Evolutionary conservation across 495 filamentous ascomycete species (phyloP).

Genomic region (Opeltia flavorubescens): DNA sequence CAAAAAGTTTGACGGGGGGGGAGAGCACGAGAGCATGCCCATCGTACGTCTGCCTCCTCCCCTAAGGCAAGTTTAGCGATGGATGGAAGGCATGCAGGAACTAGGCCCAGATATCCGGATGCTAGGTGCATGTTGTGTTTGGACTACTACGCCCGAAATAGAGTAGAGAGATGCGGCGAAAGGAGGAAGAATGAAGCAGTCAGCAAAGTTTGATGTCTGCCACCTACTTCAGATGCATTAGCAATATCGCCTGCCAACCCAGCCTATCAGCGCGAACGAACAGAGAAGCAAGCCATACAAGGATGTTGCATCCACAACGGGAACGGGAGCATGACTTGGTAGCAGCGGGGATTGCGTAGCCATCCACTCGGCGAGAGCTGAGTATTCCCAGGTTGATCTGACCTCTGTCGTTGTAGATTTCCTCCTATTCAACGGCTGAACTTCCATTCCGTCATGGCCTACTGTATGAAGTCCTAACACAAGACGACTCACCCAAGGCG

Average conservation of each 20-base stretch:
- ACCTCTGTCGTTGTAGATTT: too few species aligned
- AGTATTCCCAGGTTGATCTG: not conserved
- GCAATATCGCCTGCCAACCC: not conserved
- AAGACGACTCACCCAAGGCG: too few species aligned
- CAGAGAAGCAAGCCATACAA: not conserved
- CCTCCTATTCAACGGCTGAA: too few species aligned
- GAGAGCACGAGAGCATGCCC: too few species aligned
- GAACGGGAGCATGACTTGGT: not conserved
- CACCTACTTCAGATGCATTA: not conserved
- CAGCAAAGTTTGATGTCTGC: not conserved
- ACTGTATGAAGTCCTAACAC: too few species aligned
- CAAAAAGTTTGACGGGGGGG: not conserved
- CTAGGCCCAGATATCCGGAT: too few species aligned
- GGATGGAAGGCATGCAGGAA: too few species aligned
- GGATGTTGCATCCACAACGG: not conserved
- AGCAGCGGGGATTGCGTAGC: not conserved
- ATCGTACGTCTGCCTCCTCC: too few species aligned
- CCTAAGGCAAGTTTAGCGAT: too few species aligned
- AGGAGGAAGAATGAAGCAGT: too few species aligned
- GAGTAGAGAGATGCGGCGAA: too few species aligned
- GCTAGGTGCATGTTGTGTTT: not conserved
- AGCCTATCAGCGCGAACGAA: not conserved
- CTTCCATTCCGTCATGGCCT: too few species aligned
- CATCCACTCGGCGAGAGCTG: not conserved
- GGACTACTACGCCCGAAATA: not conserved